Evolutionary conservation across 2,329 filamentous ascomycete species (phyloP), one percentile per base, ranked within the genome.

Genomic region (Penicillium sp.): DNA sequence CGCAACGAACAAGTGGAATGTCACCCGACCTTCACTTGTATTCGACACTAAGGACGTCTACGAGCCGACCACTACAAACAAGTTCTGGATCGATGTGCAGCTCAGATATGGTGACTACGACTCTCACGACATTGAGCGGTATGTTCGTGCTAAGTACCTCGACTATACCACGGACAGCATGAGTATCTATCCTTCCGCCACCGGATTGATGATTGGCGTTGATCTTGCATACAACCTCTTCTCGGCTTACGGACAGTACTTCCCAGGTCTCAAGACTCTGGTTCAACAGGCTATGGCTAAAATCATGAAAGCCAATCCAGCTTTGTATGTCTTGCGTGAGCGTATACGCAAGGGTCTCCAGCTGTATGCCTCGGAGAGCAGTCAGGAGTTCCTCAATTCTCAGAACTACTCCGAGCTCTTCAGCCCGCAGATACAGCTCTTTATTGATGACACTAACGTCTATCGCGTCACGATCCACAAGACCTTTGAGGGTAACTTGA

Each of bases 391-490:
- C 81, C 78, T 99, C 64, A 99, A 99, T 79, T 97, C 93, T 0
- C 94, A 99, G 77, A 99, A 99, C 73, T 99, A 99, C 79, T 97
- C 94, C 0, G 94, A 99, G 73, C 82, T 99, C 35, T 99, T 99
- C 82, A 99, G 93, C 81, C 96, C 97, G 75, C 93, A 97, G 78
- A 96, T 95, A 30, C 94, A 99, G 78, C 82, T 99, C 45, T 99
- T 99, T 79, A 97, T 99, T 61, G 94, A 99, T 67, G 94, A 99
- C 72, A 99, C 94, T 58, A 99, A 99, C 68, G 95, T 99, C 49
- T 99, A 99, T 73, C 92, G 94, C 79, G 94, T 99, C 59, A 99
- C 94, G 0, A 99, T 99, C 61, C 94, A 99, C 82, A 99, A 99
- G 84, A 99, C 94, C 0, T 99, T 99, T 61, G 94, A 99, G 75